Evolutionary conservation across 306 rosid genomes (phyloP).

Genomic region (Gynostemma pentaphyllum): DNA sequence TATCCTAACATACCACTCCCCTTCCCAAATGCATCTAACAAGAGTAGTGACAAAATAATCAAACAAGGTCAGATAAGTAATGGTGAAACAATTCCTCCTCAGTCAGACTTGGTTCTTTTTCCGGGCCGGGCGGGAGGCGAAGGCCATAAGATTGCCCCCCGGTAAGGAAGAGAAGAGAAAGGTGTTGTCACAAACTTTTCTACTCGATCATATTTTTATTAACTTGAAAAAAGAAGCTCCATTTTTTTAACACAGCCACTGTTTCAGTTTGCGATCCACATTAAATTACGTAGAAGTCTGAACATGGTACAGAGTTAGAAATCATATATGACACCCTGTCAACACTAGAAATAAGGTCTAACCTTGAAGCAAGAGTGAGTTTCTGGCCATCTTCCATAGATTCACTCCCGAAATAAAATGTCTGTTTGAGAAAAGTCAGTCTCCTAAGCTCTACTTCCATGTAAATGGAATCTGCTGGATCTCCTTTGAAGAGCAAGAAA

Average conservation of each 20-base stretch:
- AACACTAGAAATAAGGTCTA: constrained; percentile 17
- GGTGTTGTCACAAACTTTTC: no score
- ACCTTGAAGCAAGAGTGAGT: constrained; percentile 69
- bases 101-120: no score
- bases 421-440: constrained; percentile 65
- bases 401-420: constrained; percentile 48
- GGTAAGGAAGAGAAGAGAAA: no score
- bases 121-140: no score
- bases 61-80: no score
- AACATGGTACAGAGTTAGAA: not conserved
- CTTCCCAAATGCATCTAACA: not conserved
- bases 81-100: no score
- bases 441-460: constrained; percentile 89
- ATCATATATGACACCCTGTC: not conserved
- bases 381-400: constrained; percentile 43
- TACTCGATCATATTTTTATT: no score
- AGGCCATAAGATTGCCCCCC: no score
- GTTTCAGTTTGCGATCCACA: not conserved
- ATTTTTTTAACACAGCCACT: no score
- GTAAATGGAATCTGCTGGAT: constrained; percentile 81
- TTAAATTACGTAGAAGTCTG: not conserved
- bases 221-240: no score
- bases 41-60: not conserved
- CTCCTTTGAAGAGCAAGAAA: constrained; percentile 91
- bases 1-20: not conserved